Conservation (phyloP, 257 asterid species). For the Plantago major region DNA sequence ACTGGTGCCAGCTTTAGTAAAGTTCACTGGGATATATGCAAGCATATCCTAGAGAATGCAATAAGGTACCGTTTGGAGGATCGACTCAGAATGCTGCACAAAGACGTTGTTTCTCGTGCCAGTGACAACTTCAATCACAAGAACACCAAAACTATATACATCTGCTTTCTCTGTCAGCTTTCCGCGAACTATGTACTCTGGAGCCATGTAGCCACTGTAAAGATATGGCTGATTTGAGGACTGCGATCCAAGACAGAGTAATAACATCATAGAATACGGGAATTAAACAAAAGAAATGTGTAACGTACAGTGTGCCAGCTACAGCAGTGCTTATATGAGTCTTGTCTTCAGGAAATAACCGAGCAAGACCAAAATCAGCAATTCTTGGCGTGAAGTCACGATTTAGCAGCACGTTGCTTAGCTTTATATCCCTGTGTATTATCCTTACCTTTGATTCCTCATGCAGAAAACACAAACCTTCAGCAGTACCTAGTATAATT, state of each 20-base stretch:
- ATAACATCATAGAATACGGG: background rate
- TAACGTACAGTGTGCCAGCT: constrained; percentile 75
- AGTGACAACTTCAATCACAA: constrained; percentile 48
- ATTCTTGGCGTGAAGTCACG: constrained; percentile 51
- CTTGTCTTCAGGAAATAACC: constrained; percentile 57
- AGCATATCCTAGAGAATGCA: background rate
- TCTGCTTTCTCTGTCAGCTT: constrained; percentile 66
- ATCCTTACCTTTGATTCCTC: constrained; percentile 42
- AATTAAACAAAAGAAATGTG: background rate
- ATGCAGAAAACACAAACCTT: constrained; percentile 68
- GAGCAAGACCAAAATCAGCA: constrained; percentile 74
- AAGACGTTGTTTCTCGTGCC: constrained; percentile 42
- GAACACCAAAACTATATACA: constrained; percentile 67
- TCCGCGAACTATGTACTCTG: constrained; percentile 65
- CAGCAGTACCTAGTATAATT: constrained; percentile 57
- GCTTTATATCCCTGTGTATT: constrained; percentile 65
- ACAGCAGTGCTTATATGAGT: constrained; percentile 61
- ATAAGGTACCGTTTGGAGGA: constrained; percentile 46
- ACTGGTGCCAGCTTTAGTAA: too few relatives aligned
- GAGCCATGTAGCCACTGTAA: constrained; percentile 79
- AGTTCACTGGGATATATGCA: too few relatives aligned
- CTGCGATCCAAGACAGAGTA: background rate
- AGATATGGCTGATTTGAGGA: background rate
- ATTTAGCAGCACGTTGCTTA: constrained; percentile 58
- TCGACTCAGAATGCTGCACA: constrained; percentile 29